phyloP scores from a whole-genome alignment of 1,284 basidiomycete genomes.

The Sanghuangporus baumii region DNA sequence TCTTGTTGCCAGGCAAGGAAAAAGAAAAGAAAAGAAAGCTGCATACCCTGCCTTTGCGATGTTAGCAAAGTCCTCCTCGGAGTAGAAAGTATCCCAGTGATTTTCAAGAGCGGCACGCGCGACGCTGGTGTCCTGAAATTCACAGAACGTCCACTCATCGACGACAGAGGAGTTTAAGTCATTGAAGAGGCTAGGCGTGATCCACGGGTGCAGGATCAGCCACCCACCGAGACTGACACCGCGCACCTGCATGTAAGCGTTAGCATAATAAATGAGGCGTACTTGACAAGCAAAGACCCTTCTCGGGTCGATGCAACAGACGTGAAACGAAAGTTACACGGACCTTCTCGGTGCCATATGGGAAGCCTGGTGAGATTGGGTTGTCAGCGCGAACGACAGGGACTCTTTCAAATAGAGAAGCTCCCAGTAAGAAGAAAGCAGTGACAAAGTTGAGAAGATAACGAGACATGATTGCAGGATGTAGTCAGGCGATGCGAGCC shows the following conservation, averaged over 20 bases:
- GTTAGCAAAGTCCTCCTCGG: constrained; percentile 65
- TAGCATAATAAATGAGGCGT: background rate
- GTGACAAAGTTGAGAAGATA: background rate
- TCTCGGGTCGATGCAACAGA: background rate
- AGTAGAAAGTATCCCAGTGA: constrained; percentile 84
- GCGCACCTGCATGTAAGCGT: constrained; percentile 26
- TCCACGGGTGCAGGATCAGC: constrained; percentile 83
- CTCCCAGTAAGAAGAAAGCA: background rate
- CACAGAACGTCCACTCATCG: constrained; percentile 85
- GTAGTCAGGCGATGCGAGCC: background rate
- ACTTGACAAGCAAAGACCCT: background rate
- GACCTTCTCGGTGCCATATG: constrained; percentile 54
- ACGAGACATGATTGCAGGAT: background rate
- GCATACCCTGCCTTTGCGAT: constrained; percentile 71
- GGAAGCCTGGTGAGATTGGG: constrained; percentile 37
- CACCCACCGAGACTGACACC: constrained; percentile 78
- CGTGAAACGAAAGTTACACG: background rate
- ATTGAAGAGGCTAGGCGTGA: constrained; percentile 85
- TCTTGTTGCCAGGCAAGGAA: constrained; percentile 8
- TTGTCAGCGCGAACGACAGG: constrained; percentile 5
- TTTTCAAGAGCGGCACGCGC: constrained; percentile 46
- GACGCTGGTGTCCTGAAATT: constrained; percentile 45
- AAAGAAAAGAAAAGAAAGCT: constrained; percentile 21
- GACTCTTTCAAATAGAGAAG: background rate
- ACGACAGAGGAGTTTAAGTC: constrained; percentile 64